Conservation (phyloP, 179 eudicot genomes). For the Heliamphora pulchella region DNA sequence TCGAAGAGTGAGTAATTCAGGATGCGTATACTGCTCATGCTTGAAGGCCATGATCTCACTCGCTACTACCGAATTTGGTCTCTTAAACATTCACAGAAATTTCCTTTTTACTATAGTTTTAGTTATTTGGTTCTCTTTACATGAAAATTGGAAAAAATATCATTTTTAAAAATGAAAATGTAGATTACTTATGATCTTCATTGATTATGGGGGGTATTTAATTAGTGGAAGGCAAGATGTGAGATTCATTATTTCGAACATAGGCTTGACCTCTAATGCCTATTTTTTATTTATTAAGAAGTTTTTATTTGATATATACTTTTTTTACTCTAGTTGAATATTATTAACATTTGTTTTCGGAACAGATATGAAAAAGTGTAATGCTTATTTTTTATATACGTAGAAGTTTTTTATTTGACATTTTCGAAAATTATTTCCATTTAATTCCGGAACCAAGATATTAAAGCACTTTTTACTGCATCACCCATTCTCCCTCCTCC, state of each 20-base stretch:
- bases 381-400: no score
- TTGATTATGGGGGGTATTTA: background rate
- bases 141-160: background rate
- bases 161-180: background rate
- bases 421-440: background rate
- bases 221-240: background rate
- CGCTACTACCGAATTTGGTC: no score
- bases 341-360: background rate
- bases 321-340: background rate
- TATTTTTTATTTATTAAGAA: background rate
- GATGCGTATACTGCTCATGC: no score
- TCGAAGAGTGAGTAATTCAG: no score
- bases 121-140: background rate
- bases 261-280: background rate
- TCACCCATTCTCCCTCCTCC: background rate
- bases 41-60: no score
- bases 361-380: no score
- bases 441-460: background rate
- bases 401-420: background rate
- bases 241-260: background rate
- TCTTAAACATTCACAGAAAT: background rate
- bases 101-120: background rate
- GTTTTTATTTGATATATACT: background rate
- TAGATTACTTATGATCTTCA: background rate
- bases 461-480: background rate